Percentiles rank a stretch among this genome's conserved stretches.
Conservation (phyloP, 2,329 filamentous ascomycete genomes). For the Phialophora expanda region DNA sequence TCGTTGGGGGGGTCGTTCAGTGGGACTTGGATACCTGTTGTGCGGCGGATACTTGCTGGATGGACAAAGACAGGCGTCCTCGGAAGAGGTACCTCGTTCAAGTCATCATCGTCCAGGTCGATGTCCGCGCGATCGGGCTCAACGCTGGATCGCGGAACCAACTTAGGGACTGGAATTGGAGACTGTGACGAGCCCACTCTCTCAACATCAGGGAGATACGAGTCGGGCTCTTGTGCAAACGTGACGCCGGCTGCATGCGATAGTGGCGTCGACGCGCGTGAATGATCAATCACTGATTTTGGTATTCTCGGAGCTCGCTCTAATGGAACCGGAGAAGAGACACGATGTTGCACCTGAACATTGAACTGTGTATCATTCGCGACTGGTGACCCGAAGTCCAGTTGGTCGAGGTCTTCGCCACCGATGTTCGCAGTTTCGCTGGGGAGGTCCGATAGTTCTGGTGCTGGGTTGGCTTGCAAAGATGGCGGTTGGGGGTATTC, state of each 20-base stretch:
- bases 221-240: not conserved
- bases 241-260: not conserved
- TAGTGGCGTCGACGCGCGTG: not conserved
- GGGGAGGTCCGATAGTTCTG: not conserved
- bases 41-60: slow-evolving; percentile 23
- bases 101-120: slow-evolving; percentile 14
- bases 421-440: not conserved
- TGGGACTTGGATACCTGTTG: slow-evolving; percentile 32
- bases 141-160: slow-evolving; percentile 22
- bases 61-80: slow-evolving; percentile 12
- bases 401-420: slow-evolving; percentile 13
- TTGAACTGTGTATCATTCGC: slow-evolving; percentile 39
- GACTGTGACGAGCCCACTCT: slow-evolving; percentile 9
- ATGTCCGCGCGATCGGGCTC: not conserved
- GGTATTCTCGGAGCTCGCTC: not conserved
- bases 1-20: slow-evolving; percentile 29
- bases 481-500: not conserved
- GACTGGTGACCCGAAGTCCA: slow-evolving; percentile 36
- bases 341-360: slow-evolving; percentile 26
- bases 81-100: slow-evolving; percentile 26
- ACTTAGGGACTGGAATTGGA: slow-evolving; percentile 24
- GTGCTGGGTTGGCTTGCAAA: not conserved
- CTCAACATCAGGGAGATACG: not conserved
- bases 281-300: not conserved
- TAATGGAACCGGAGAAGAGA: slow-evolving; percentile 29